A percentile compares a stretch with the other conserved stretches of the same genome.
Evolutionary conservation across 306 rosid genomes (phyloP).

Genomic region (Vicia villosa): DNA sequence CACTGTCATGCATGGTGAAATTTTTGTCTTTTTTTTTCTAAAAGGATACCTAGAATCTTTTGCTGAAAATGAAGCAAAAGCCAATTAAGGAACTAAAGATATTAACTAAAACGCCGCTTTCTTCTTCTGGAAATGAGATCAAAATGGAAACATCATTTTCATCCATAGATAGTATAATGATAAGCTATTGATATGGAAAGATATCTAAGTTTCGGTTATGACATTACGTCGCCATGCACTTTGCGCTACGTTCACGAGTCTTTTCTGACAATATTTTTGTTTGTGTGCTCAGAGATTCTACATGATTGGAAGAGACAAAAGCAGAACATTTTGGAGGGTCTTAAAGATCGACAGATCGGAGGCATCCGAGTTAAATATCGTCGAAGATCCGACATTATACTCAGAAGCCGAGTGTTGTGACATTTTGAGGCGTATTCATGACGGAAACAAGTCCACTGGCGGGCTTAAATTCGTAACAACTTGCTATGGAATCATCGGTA

Average conservation of each 20-base stretch:
- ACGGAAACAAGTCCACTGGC: constrained; percentile 89
- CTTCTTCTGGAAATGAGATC: neutral
- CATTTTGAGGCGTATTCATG: constrained; percentile 79
- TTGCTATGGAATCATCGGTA: constrained; percentile 96
- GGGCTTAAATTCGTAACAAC: constrained; percentile 88
- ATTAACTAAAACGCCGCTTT: neutral
- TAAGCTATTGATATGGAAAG: neutral
- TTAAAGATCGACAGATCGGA: constrained; percentile 86
- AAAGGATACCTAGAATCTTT: constrained; percentile 19
- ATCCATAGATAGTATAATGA: neutral
- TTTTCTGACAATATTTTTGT: constrained; percentile 3
- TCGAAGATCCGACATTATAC: constrained; percentile 70
- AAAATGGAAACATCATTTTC: neutral
- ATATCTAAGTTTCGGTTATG: constrained; percentile 1
- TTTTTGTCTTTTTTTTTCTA: neutral
- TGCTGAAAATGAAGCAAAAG: constrained; percentile 31
- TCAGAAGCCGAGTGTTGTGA: constrained; percentile 83
- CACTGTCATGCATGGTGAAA: constrained; percentile 21
- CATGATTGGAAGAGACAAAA: constrained; percentile 92
- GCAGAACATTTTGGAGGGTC: constrained; percentile 80
- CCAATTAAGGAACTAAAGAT: neutral
- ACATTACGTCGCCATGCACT: constrained; percentile 3
- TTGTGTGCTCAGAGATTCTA: constrained; percentile 76
- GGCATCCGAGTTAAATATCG: constrained; percentile 63
- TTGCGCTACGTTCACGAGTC: neutral